phyloP scores from a whole-genome alignment of 495 filamentous ascomycete species.

The Pyrenula massariospora region DNA sequence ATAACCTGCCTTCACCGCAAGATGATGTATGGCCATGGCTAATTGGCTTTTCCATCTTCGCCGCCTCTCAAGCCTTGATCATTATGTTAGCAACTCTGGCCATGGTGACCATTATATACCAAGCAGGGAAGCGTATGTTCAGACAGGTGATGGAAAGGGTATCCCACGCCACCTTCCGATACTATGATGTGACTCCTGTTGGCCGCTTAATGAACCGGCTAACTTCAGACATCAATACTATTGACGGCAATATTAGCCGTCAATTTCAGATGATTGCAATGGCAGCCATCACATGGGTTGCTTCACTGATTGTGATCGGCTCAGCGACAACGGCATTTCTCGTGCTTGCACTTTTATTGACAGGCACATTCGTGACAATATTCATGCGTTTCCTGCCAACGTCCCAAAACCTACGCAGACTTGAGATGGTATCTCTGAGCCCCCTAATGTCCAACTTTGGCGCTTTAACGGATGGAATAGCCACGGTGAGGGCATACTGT shows the following conservation, averaged over 20 bases:
- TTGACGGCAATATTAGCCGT: slow-evolving; percentile 66
- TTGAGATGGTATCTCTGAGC: slow-evolving; percentile 75
- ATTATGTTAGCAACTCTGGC: slow-evolving; percentile 42
- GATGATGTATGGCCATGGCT: slow-evolving; percentile 65
- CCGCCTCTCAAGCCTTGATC: slow-evolving; percentile 41
- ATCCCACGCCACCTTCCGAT: slow-evolving; percentile 69
- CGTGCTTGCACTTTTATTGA: slow-evolving; percentile 53
- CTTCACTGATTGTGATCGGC: slow-evolving; percentile 62
- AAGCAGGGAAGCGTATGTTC: slow-evolving; percentile 63
- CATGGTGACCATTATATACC: slow-evolving; percentile 61
- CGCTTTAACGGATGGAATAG: slow-evolving; percentile 63
- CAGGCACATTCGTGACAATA: slow-evolving; percentile 48
- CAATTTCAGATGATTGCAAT: slow-evolving; percentile 57
- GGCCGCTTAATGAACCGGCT: slow-evolving; percentile 79
- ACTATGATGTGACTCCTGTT: slow-evolving; percentile 76
- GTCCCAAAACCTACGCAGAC: slow-evolving; percentile 66
- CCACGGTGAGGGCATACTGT: slow-evolving; percentile 65
- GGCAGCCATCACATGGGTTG: slow-evolving; percentile 53
- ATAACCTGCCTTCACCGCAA: slow-evolving; percentile 51
- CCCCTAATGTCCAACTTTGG: slow-evolving; percentile 82
- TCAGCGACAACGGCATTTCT: slow-evolving; percentile 64
- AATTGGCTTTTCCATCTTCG: slow-evolving; percentile 48
- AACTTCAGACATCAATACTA: slow-evolving; percentile 71
- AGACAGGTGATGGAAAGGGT: slow-evolving; percentile 54
- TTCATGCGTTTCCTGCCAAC: slow-evolving; percentile 68